Evolutionary conservation across 371 early-diverging fungal species (phyloP), one percentile per base, ranked within the genome.

Genomic region (Mortierella sp.): DNA sequence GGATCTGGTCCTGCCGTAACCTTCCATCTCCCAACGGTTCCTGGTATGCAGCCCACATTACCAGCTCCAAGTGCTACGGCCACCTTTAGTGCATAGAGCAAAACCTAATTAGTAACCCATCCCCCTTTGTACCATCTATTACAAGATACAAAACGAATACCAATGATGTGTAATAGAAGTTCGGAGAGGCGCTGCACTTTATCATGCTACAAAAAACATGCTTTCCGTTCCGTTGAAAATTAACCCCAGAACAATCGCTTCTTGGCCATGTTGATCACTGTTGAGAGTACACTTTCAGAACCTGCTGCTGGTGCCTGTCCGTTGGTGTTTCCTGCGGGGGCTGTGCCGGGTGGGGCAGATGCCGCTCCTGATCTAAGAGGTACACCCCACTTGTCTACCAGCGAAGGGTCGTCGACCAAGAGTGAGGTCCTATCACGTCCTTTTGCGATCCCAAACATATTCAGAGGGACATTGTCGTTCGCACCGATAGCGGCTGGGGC

Each of bases 201-300:
- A n/a, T n/a, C n/a, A n/a, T n/a, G n/a, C n/a, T n/a, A n/a, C n/a
- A n/a, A n/a, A n/a, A n/a, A n/a, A n/a, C n/a, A n/a, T n/a, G n/a
- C n/a, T n/a, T n/a, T n/a, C n/a, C n/a, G n/a, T n/a, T n/a, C 8
- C 47, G 31, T 22, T 57, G 22, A 17, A 47, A 12, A 12, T 60
- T 25, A 70, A 34, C 74, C 68, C 74, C 74, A 73, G 57, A 73
- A 73, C 31, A 73, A 34, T 14, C 74, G 67, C 60, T 73, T 73
- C 64, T 73, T 73, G 51, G 67, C 68, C 63, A 59, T 59, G 44
- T 57, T 63, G 19, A 73, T 16, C 37, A 63, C 55, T 1, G 60
- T 34, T 2, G 41, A 47, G 16, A 73, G 28, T 60, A 73, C 44
- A 34, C 63, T 73, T 31, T 62, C 72, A 8, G 59, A 24, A 19